Base-by-base conservation (phyloP, 805 yeast species). In the Pichia nakasei region DNA sequence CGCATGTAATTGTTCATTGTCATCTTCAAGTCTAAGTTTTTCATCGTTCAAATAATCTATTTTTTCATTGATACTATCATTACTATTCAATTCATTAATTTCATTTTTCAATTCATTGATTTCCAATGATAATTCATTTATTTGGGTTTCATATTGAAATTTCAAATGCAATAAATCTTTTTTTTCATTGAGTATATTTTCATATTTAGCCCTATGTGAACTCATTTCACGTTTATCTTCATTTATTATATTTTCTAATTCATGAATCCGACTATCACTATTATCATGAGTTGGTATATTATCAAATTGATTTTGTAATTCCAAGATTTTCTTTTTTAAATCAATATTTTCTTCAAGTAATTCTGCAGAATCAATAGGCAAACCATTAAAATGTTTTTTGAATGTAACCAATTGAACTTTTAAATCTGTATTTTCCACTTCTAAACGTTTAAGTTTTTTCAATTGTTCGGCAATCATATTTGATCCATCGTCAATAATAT, bases 361-460 rank as follows among this genome's bases (percentile, higher is more conserved):
- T 6, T 64, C 66, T 2, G 56, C 51, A 29, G 67, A 64, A 43
- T 69, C 73, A 33, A 55, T 58, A 0, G 76, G 76, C n/a, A 71
- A 59, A n/a, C 62, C 66, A 38, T 64, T 65, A 33, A 69, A 54
- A 37, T 59, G 61, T 46, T 63, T 58, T 34, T 64, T 63, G 41
- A 69, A 55, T 0, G 72, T 64, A 11, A 65, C 62, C 33, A 72
- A 54, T 50, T 70, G 68, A 22, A 71, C 65, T 50, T 67, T 64
- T 46, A 72, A 55, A 45, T 69, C 67, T 48, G 67, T 61, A 45
- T 72, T 72, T 35, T 72, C 76, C 15, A 63, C 59, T 39, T 65
- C 58, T 19, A 72, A 51, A 22, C 50, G 48, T 34, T 56, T 51
- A 8, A 58, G 49, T 17, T 50, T 48, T 35, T 55, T 58, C 12